Percentiles rank a stretch among this genome's conserved stretches.
Conservation (phyloP, 2,329 filamentous ascomycete species). For the Trichoderma harzianum region DNA sequence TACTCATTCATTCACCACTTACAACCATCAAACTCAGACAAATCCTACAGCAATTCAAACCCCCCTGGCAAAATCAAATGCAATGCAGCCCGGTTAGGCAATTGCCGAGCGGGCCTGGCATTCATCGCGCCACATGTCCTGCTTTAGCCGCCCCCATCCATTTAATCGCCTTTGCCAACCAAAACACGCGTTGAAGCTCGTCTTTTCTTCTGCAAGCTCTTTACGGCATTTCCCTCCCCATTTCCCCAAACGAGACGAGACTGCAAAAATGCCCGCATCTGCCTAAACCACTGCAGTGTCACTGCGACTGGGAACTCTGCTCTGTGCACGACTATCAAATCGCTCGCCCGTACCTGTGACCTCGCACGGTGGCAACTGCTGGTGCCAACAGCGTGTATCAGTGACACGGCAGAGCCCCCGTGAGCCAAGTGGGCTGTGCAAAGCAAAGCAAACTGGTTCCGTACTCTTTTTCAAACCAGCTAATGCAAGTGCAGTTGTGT, state of each 20-base stretch:
- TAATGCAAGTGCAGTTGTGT: neutral
- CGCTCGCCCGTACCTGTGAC: neutral
- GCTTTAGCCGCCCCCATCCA: slow-evolving; percentile 3
- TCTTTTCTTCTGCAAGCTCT: neutral
- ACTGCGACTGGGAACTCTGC: neutral
- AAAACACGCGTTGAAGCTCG: neutral
- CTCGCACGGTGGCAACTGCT: neutral
- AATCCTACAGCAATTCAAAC: neutral
- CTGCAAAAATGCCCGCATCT: neutral
- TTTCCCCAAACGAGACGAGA: neutral
- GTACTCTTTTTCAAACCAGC: neutral
- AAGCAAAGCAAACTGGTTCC: neutral
- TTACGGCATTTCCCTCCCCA: neutral
- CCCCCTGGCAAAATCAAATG: neutral
- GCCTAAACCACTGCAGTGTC: neutral
- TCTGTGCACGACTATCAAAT: neutral
- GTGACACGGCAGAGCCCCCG: neutral
- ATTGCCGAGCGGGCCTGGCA: slow-evolving; percentile 3
- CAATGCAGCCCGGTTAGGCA: slow-evolving; percentile 1
- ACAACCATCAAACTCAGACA: neutral
- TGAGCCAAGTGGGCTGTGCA: slow-evolving; percentile 14
- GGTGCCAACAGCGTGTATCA: neutral
- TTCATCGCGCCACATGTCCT: slow-evolving; percentile 13
- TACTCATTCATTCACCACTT: neutral
- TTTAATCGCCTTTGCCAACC: neutral